Evolutionary conservation across 2,329 filamentous ascomycete species (phyloP), one percentile per base, ranked within the genome.

Genomic region (Ophiosphaerella korrae): DNA sequence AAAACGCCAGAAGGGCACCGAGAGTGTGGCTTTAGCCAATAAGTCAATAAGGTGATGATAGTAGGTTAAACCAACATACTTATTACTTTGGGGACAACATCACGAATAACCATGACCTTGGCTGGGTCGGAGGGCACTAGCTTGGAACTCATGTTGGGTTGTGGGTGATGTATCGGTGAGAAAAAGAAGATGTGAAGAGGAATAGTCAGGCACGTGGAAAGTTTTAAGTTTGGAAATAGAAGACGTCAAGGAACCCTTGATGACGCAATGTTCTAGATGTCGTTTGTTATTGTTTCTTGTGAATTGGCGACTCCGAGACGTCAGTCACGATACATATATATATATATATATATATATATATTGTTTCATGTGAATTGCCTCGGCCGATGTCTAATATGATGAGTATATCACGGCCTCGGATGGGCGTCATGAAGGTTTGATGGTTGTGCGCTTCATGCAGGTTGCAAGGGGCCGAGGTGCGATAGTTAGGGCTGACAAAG

Each of bases 51-150:
- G 18, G 1, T 4, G 5, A 21, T 21, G 18, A 4, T 21, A 21
- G 18, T 1, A 4, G 18, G 18, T 21, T 4, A 21, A 21, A 21
- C 18, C 18, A 21, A 21, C 18, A 3, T 21, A 21, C 18, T 85
- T 47, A 96, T 82, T 24, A 62, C 62, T 60, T 88, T 87, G 12
- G 90, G 88, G 2, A 89, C 90, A 63, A 97, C 77, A 63, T 92
- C 83, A 57, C 93, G 89, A 67, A 96, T 93, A 54, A 96, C 90
- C 88, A 96, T 95, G 57, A 94, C 87, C 67, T 90, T 85, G 14
- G 86, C 83, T 11, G 92, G 92, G 64, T 93, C 87, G n/a, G 72
- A 70, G 2, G 79, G 79, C 16, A 80, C 74, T 47, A 75, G 56
- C 56, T 74, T 75, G 7, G 62, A 67, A 33, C 70, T 50, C 72